Base-by-base conservation (phyloP, 805 yeast genomes). In the Candida dajiaensis region DNA sequence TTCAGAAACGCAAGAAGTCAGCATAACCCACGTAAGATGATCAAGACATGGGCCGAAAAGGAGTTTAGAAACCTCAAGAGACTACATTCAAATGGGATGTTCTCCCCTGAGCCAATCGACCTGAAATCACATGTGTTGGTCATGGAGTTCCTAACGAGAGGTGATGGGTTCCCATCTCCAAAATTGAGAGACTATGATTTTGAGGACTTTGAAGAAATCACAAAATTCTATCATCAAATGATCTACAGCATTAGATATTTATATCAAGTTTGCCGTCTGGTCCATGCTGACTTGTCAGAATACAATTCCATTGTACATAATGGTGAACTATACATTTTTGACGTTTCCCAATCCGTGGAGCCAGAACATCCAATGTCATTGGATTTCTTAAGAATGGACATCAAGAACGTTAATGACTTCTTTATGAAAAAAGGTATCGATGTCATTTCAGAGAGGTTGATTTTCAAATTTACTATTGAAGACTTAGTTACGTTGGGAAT, bases 361-460 rank as follows among this genome's bases (percentile, higher is more conserved):
- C 97, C 97, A 10, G 97, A 89, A 57, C 99, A 94, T 66, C 98
- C 97, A 11, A 89, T 89, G 89, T 85, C 96, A 38, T 72, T 94
- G 53, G 98, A 94, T 64, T 94, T 94, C 63, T 68, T 94, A 50
- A 74, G 99, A 61, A 94, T 94, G 99, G 99, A 94, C 67, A 90
- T 94, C 61, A 94, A 92, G 64, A 94, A 94, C 61, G 87, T 92
- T 21, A 94, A 92, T 60, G 94, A 87, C 57, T 94, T 83, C 64
- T 94, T 94, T 58, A 73, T 74, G 48, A 74, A 81, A 50, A 81
- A 83, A 63, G 82, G 83, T 33, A 87, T 90, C 38, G 76, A 78
- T 43, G 84, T 88, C 15, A 85, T 85, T 56, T 79, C 95, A 3
- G 98, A 94, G 64, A 74, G 95, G 50, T 72, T 80, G 28, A 74